Evolutionary conservation across 805 yeast genomes (phyloP), one percentile per base, ranked within the genome.

Genomic region (Hanseniaspora occidentalis): DNA sequence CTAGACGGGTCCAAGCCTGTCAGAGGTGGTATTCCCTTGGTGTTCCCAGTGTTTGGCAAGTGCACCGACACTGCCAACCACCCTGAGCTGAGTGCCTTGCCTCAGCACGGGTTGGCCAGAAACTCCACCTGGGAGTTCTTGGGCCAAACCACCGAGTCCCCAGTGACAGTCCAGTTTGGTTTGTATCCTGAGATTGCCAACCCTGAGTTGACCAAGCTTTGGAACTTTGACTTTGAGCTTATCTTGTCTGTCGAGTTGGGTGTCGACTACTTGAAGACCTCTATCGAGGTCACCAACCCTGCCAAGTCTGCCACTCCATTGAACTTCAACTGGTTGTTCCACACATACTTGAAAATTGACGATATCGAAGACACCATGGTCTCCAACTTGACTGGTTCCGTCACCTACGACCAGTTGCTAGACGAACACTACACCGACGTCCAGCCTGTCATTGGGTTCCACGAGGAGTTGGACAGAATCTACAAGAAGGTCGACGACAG

Each of bases 31-130:
- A 84, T 92, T 40, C 98, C 98, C 10, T 66, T 92, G 19, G 97
- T 89, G 7, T 92, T 92, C 70, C 98, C 98, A 2, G 84, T 80
- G 1, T 83, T 83, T 53, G 97, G 98, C 44, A 86, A 76, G 49
- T 38, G 38, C 31, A 13, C 34, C 5, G 36, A 38, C 16, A 60
- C 77, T 47, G 66, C 69, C 24, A 67, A 71, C 6, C 69, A 65
- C 42, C 82, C 83, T 3, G 62, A 65, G 27, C 74, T 86, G 31
- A 68, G 66, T 39, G 58, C 70, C 26, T 71, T 92, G 47, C 96
- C 96, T 16, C 97, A 92, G 64, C 98, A 92, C 57, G 98, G 98
- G 1, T 83, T 92, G 64, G 98, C 95, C 16, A 72, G 98, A 60
- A 80, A 75, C 59, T 78, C 89, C 11, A 64, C 70, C 2, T 92